These are phyloP conservation scores for Aureobasidium sp. DNA, from an alignment of 2,329 filamentous ascomycete genomes.

Conservation along the genomic window DNA sequence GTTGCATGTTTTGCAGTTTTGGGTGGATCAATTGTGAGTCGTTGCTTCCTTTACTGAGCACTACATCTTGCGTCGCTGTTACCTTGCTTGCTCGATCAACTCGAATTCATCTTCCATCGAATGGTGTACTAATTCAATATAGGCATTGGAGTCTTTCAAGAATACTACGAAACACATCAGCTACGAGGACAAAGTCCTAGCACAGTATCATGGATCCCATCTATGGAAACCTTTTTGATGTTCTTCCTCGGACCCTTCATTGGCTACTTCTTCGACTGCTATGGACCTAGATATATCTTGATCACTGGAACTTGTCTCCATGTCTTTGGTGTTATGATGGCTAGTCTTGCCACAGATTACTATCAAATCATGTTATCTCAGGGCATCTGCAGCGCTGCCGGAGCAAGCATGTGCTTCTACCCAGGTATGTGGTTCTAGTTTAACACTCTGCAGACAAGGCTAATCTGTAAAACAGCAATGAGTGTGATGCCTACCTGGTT, in stretches of 20 bases:
- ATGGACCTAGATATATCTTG: slow-evolving; percentile 51
- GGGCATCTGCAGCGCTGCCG: slow-evolving; percentile 44
- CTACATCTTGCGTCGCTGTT: not conserved
- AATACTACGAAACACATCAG: slow-evolving; percentile 37
- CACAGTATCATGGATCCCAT: slow-evolving; percentile 39
- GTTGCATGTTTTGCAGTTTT: slow-evolving; percentile 31
- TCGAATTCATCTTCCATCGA: too few relatives aligned
- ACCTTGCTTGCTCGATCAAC: not conserved
- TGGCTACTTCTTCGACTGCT: slow-evolving; percentile 56
- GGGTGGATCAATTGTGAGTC: slow-evolving; percentile 34
- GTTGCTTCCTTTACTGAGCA: not conserved
- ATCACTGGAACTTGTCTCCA: slow-evolving; percentile 46
- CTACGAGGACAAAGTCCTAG: slow-evolving; percentile 30
- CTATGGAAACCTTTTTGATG: slow-evolving; percentile 41
- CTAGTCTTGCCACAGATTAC: slow-evolving; percentile 46
- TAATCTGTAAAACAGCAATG: slow-evolving; percentile 21
- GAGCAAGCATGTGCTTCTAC: slow-evolving; percentile 43
- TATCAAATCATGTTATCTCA: slow-evolving; percentile 49
- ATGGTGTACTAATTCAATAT: not conserved
- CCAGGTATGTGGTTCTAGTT: slow-evolving; percentile 19
- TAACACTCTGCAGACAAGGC: not conserved
- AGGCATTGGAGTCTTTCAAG: slow-evolving; percentile 37
- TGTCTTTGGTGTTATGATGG: slow-evolving; percentile 57
- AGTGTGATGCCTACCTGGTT: slow-evolving; percentile 40
- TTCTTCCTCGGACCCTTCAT: slow-evolving; percentile 50